phyloP scores from a whole-genome alignment of 1,284 basidiomycete species.

The Irpex sp. region DNA sequence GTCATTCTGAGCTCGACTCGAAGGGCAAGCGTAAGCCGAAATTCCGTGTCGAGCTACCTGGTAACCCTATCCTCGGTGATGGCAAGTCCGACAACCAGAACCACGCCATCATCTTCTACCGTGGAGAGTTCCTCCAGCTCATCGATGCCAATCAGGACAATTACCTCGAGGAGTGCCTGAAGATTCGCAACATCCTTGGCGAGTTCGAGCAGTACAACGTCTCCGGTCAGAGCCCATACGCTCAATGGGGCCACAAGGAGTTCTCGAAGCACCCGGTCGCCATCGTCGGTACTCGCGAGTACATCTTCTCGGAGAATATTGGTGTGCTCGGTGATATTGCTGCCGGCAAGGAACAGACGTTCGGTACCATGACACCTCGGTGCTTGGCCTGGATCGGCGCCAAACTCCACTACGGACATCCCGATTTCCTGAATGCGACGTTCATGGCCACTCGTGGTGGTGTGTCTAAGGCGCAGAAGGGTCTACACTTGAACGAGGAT shows the following conservation, averaged over 20 bases:
- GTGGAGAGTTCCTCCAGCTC: slow-evolving; percentile 97
- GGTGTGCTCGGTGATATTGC: slow-evolving; percentile 99
- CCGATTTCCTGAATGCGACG: slow-evolving; percentile 97
- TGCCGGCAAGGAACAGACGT: slow-evolving; percentile 99
- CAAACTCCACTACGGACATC: slow-evolving; percentile 98
- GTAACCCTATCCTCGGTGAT: slow-evolving; percentile 99
- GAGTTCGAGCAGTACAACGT: slow-evolving; percentile 97
- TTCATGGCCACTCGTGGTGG: slow-evolving; percentile 99
- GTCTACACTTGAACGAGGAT: slow-evolving; percentile 98
- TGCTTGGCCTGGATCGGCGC: slow-evolving; percentile 97
- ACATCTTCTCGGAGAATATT: slow-evolving; percentile 99
- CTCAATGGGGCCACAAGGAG: slow-evolving; percentile 89
- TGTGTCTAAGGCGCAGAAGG: slow-evolving; percentile 99
- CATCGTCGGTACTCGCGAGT: slow-evolving; percentile 98
- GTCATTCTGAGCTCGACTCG: slow-evolving; percentile 94
- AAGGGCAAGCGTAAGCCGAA: slow-evolving; percentile 92
- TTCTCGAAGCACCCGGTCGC: slow-evolving; percentile 92
- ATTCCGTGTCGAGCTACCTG: slow-evolving; percentile 96
- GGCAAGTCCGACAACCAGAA: slow-evolving; percentile 99
- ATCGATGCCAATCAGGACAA: slow-evolving; percentile 99
- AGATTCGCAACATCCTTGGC: slow-evolving; percentile 96
- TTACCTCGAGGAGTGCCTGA: slow-evolving; percentile 98
- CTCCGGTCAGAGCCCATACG: slow-evolving; percentile 93
- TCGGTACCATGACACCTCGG: slow-evolving; percentile 97
- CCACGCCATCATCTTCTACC: slow-evolving; percentile 98